phyloP scores from a whole-genome alignment of 352 stramenopile genomes.

The Blastocystis sp. region DNA sequence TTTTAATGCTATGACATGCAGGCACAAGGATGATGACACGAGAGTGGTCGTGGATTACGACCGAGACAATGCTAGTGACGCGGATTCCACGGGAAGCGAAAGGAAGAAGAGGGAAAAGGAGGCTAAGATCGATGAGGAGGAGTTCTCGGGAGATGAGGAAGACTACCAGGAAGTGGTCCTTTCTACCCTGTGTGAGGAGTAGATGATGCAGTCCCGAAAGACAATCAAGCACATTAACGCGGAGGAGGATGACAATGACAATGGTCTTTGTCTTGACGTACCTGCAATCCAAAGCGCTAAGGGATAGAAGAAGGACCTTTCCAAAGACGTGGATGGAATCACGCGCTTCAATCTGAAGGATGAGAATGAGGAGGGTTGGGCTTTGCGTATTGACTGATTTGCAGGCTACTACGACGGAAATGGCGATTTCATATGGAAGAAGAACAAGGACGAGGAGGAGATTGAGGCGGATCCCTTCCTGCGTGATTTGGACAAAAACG shows the following conservation, averaged over 20 bases:
- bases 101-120: background rate
- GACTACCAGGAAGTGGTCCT: background rate
- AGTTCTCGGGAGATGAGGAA: slow-evolving; percentile 35
- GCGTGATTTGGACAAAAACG: slow-evolving; percentile 53
- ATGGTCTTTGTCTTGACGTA: background rate
- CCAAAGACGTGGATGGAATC: slow-evolving; percentile 54
- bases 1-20: background rate
- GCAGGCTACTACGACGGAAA: slow-evolving; percentile 43
- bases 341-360: slow-evolving; percentile 67
- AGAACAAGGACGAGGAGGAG: slow-evolving; percentile 36
- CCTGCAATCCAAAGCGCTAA: background rate
- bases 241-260: slow-evolving; percentile 13
- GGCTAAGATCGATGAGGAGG: background rate
- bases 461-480: slow-evolving; percentile 23
- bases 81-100: too few species aligned
- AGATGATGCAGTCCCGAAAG: slow-evolving; percentile 17
- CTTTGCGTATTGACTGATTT: background rate
- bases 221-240: slow-evolving; percentile 37
- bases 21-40: background rate
- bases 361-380: slow-evolving; percentile 56
- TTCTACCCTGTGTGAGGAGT: background rate
- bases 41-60: too few species aligned
- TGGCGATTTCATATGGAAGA: slow-evolving; percentile 38
- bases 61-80: too few species aligned
- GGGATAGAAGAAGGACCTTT: slow-evolving; percentile 47